Evolutionary conservation across 2,329 filamentous ascomycete genomes (phyloP).

Genomic region (Dichotomopilus funicola): DNA sequence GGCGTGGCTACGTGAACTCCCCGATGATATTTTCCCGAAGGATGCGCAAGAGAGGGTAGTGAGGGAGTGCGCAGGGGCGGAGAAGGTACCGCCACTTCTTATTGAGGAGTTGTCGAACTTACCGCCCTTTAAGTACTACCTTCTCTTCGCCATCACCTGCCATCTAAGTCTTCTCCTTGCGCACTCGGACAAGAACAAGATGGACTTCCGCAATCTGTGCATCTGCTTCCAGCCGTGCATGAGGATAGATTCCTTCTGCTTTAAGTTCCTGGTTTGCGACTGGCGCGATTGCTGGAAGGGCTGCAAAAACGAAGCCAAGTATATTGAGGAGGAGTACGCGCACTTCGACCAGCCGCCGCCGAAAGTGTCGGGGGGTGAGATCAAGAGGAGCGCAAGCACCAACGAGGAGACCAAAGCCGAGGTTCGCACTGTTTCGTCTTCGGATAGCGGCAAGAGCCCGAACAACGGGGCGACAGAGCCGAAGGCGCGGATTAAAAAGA

Average conservation of each 20-base stretch:
- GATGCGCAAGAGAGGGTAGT: constrained; percentile 72
- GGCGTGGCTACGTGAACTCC: constrained; percentile 89
- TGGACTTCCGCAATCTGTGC: constrained; percentile 92
- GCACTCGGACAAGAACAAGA: constrained; percentile 93
- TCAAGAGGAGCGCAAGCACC: constrained; percentile 12
- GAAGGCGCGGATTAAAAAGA: constrained; percentile 38
- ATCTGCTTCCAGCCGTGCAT: constrained; percentile 97
- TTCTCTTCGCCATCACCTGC: constrained; percentile 94
- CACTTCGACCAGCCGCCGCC: constrained; percentile 54
- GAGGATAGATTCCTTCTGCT: constrained; percentile 92
- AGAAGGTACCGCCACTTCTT: constrained; percentile 74
- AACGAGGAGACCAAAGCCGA: constrained; percentile 29
- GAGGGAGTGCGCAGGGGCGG: constrained; percentile 70
- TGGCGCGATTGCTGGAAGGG: constrained; percentile 98
- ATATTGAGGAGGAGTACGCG: constrained; percentile 62
- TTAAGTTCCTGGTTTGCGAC: constrained; percentile 89
- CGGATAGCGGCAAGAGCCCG: constrained; percentile 55
- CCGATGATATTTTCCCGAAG: constrained; percentile 88
- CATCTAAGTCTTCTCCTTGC: constrained; percentile 87
- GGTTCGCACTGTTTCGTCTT: constrained; percentile 56
- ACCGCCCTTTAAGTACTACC: constrained; percentile 96
- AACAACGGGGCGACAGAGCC: constrained; percentile 28
- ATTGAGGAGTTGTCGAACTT: constrained; percentile 88
- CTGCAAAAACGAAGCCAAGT: constrained; percentile 82
- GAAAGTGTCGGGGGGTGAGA: neutral